Conservation (phyloP, 148 eudicot genomes). For the Rhododendron griersonianum region DNA sequence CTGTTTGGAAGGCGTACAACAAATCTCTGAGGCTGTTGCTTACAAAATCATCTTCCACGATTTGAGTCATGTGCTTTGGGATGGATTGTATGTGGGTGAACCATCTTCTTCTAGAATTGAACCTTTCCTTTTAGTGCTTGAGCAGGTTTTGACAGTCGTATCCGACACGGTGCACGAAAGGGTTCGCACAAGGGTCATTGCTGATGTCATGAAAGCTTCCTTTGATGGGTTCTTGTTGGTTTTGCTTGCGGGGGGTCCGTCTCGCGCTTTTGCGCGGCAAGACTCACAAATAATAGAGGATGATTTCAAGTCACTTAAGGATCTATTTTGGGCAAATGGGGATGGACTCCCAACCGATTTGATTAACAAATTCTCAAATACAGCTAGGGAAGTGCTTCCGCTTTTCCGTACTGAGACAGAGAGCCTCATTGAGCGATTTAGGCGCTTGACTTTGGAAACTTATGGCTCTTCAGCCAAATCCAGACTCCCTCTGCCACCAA, state of each 20-base stretch:
- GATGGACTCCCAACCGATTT: slow-evolving; percentile 79
- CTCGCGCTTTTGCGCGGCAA: slow-evolving; percentile 62
- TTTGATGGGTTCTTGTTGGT: slow-evolving; percentile 86
- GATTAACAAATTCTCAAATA: slow-evolving; percentile 65
- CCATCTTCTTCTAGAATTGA: slow-evolving; percentile 83
- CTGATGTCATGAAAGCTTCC: slow-evolving; percentile 91
- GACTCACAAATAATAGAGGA: slow-evolving; percentile 75
- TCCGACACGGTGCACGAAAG: slow-evolving; percentile 73
- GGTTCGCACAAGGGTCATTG: slow-evolving; percentile 72
- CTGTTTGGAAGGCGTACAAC: slow-evolving; percentile 82
- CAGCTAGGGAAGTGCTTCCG: slow-evolving; percentile 79
- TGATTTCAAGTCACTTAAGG: slow-evolving; percentile 78
- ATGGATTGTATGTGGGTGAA: slow-evolving; percentile 81
- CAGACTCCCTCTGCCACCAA: slow-evolving; percentile 82
- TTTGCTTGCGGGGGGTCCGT: slow-evolving; percentile 92
- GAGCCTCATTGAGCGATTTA: slow-evolving; percentile 66
- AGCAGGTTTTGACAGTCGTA: slow-evolving; percentile 40
- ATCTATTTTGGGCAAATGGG: slow-evolving; percentile 88
- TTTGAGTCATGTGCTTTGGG: slow-evolving; percentile 40
- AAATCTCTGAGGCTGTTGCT: slow-evolving; percentile 51
- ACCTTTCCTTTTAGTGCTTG: slow-evolving; percentile 75
- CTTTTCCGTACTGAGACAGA: slow-evolving; percentile 74
- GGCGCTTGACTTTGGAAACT: slow-evolving; percentile 58
- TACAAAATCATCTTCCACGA: slow-evolving; percentile 19
- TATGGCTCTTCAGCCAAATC: slow-evolving; percentile 82